Evolutionary conservation across 2,329 filamentous ascomycete genomes (phyloP), one percentile per base, ranked within the genome.

Genomic region (Xylogone sp.): DNA sequence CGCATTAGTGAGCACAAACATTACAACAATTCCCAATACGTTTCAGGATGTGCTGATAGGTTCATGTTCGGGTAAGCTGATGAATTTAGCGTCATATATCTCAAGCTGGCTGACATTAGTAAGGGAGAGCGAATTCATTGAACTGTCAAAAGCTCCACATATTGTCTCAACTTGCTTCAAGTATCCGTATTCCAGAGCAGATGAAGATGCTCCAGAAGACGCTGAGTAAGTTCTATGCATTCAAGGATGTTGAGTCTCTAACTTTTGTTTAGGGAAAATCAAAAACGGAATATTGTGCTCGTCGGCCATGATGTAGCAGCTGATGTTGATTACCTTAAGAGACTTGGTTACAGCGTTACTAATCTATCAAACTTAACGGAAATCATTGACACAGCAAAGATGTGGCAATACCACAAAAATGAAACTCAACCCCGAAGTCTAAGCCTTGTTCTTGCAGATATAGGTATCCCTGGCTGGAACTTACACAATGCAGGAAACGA

Each of bases 401-500:
- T 97, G 65, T 88, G 87, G 69, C 82, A 84, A 54, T 78, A 81
- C 13, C 78, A 86, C 62, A 76, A 75, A 27, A 74, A 76, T 13
- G 75, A 79, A 20, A 60, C 64, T 0, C 72, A 86, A 2, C 65
- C 75, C 3, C 76, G 78, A 13, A 79, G 78, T 1, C 76, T 97
- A 2, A 72, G 71, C 0, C 71, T 60, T 5, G 75, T 95, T 13
- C 77, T 96, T 21, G 62, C 68, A 5, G 77, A 86, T 5, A 73
- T 96, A 22, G 79, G 78, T 2, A 79, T 95, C 8, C 61, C 70
- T 0, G 80, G 75, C 42, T 80, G 74, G 68, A 76, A 87, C 59
- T 74, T 93, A n/a, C 91, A 96, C 68, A 96, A 96, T 63, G 91
- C 86, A 0, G 84, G 91, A 1, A 96, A 96, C 58, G 91, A 96